Percentiles rank a stretch among this genome's conserved stretches.
Evolutionary conservation across 345 rosid genomes (phyloP).

Genomic region (Murraya koenigii): DNA sequence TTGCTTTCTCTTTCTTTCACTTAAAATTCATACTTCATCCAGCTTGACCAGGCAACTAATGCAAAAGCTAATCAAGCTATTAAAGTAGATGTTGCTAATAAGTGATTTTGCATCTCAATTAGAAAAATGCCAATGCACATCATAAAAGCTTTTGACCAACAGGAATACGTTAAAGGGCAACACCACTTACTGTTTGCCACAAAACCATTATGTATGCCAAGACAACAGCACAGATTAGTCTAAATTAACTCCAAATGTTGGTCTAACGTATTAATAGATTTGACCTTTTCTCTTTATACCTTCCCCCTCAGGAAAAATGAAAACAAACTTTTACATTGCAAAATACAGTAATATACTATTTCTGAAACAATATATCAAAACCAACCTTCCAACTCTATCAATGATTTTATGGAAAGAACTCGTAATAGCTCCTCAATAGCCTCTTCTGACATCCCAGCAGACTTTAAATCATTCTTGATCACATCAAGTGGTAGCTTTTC

Average conservation of each 20-base stretch:
- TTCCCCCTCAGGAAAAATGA: not conserved
- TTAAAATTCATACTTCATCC: too few species aligned
- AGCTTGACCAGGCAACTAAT: too few species aligned
- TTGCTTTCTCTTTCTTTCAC: too few species aligned
- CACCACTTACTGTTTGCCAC: not conserved
- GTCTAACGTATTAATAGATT: not conserved
- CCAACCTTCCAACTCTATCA: conserved; percentile 78
- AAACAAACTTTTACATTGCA: not conserved
- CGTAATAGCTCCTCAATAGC: conserved; percentile 67
- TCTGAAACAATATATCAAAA: conserved; percentile 7
- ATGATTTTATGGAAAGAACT: conserved; percentile 74
- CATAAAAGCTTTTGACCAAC: not conserved
- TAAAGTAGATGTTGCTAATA: too few species aligned
- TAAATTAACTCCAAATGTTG: not conserved
- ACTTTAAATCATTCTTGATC: conserved; percentile 66
- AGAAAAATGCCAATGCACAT: too few species aligned
- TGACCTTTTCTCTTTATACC: not conserved
- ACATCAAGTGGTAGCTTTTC: conserved; percentile 76
- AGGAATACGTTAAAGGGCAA: not conserved
- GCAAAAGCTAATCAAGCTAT: too few species aligned
- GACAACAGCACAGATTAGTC: not conserved
- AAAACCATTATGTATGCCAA: not conserved
- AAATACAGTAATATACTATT: conserved; percentile 2
- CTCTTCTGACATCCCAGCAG: conserved; percentile 62
- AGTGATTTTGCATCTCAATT: too few species aligned